Conservation (phyloP, 768 basidiomycete species). For the Suillus plorans region DNA sequence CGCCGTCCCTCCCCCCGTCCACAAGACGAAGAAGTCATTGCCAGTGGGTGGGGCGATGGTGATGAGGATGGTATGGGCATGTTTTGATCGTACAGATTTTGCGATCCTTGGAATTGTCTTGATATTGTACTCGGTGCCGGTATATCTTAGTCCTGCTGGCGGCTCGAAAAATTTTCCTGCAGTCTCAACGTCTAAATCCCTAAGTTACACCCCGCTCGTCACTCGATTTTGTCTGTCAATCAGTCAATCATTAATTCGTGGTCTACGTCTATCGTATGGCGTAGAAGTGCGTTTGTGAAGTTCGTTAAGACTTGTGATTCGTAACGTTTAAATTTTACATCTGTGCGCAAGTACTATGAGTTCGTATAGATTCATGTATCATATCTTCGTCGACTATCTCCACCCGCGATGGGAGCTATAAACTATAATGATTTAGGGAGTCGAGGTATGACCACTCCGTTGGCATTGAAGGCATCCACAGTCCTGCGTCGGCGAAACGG, state of each 20-base stretch:
- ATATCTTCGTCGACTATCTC: background rate
- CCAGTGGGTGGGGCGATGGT: slow-evolving; percentile 68
- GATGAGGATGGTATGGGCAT: slow-evolving; percentile 72
- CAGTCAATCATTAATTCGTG: background rate
- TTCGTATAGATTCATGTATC: background rate
- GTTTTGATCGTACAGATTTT: slow-evolving; percentile 5
- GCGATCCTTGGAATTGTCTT: slow-evolving; percentile 3
- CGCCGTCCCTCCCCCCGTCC: slow-evolving; percentile 32
- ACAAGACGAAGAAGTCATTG: slow-evolving; percentile 61
- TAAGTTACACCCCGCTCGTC: background rate
- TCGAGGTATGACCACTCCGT: background rate
- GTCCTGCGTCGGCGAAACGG: background rate
- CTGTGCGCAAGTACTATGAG: background rate
- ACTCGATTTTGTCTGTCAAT: background rate
- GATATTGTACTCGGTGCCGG: slow-evolving; percentile 2
- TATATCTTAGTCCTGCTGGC: slow-evolving; percentile 4
- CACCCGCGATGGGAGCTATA: background rate
- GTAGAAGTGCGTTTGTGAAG: background rate
- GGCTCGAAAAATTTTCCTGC: background rate
- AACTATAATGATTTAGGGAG: background rate
- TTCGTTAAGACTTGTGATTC: background rate
- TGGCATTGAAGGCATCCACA: background rate
- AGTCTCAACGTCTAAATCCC: background rate
- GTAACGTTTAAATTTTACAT: background rate
- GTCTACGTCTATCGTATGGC: background rate